Evolutionary conservation across 2,329 filamentous ascomycete genomes (phyloP), one percentile per base, ranked within the genome.

Genomic region (Colletotrichum eremochloae): DNA sequence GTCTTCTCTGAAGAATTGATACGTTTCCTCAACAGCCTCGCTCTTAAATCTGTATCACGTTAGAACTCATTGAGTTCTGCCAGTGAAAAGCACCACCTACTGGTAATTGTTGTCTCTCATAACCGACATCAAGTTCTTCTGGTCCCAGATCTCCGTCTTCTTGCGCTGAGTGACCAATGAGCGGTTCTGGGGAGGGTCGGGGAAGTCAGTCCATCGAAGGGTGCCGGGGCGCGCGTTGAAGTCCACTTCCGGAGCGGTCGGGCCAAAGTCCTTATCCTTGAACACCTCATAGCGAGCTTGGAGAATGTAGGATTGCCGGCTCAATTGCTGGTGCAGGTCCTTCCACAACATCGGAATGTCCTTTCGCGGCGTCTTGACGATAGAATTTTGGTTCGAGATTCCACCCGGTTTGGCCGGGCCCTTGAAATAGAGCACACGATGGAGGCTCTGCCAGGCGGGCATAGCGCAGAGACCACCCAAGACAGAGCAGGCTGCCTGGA

Each of bases 131-230:
- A 91, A 76, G 60, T 84, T 85, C 63, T 79, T 84, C 75, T 88
- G 86, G 1, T 86, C 83, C 75, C 85, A 84, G n/a, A 90, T 85
- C 75, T 90, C 88, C 8, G 89, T 82, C 78, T 86, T 87, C 76
- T 87, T 89, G 50, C 88, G 83, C 76, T 89, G 85, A 12, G 83
- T 86, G 44, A 89, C 78, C 57, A 68, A 58, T 14, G 86, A 83
- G n/a, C 83, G 81, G 15, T 82, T 82, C 33, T 82, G 82, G 1
- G 85, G 81, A 20, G 89, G 89, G 73, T 91, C 90, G 1, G 90
- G 90, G 56, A 91, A 83, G 74, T 91, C 90, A 7, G 83, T 86
- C 88, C 89, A 92, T 56, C 86, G 82, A 69, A 92, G 78, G 4
- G 86, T 84, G 24, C 87, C 88, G 0, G 81, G 81, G 0, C 80